Evolutionary conservation across 345 rosid species (phyloP), one percentile per base, ranked within the genome.

Genomic region (thale cress (Arabidopsis thaliana)): DNA sequence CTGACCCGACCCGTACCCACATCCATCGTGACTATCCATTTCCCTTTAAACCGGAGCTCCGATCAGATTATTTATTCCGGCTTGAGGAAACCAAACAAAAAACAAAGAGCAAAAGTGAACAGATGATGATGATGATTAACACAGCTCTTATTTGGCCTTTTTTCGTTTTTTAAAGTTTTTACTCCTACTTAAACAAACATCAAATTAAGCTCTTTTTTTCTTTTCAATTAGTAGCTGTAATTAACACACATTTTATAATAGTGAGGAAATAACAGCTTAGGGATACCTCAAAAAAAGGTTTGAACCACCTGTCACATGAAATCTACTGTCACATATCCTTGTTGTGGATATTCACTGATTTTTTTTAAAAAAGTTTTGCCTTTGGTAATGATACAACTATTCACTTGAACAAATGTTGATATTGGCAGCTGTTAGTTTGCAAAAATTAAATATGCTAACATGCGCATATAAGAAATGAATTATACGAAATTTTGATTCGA

Each of bases 1-100:
- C 42, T 78, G 85, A 74, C 83, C 79, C 58, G 83, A 80, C 22
- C 84, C 85, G 77, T 59, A 78, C n/a, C 69, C 71, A 20, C 48
- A 58, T 34, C 73, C 72, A 58, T 48, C 52, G 1, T 45, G 37
- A 30, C 40, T 72, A 40, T 80, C 84, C 87, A 83, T 87, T 33
- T 9, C 71, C 83, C 85, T 80, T 87, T 28, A 7, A 63, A 20
- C 14, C 69, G 44, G 62, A 51, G 46, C 42, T 65, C 30, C 20
- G 59, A 25, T 22, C 22, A 16, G 67, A 6, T 33, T 60, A 11
- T 42, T n/a, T 16, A n/a, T 45, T 14, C 14, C 37, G 53, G 45
- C 22, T 13, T 4, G 55, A 64, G 41, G 45, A 32, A 13, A n/a
- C n/a, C n/a, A n/a, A n/a, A n/a, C n/a, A 23, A 49, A 66, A 41